phyloP scores from a whole-genome alignment of 306 rosid genomes.

The Glycine latifolia region DNA sequence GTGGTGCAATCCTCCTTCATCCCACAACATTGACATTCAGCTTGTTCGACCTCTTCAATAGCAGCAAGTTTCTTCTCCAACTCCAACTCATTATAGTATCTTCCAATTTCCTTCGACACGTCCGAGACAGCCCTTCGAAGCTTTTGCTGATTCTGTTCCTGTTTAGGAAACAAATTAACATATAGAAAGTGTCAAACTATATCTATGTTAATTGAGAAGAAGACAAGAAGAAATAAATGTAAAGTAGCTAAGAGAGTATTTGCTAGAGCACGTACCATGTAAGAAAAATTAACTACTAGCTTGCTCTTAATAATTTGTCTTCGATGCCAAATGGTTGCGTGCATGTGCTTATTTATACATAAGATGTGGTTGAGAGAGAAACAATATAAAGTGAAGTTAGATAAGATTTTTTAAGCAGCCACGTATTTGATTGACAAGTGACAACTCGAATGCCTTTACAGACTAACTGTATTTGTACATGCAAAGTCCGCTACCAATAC shows the following conservation, averaged over 20 bases:
- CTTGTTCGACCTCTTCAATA: constrained; percentile 60
- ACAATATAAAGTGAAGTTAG: constrained; percentile 39
- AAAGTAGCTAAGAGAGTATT: neutral
- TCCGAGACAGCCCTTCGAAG: constrained; percentile 62
- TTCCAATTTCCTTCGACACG: constrained; percentile 51
- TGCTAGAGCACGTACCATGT: constrained; percentile 46
- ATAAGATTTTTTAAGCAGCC: neutral
- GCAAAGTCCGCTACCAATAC: constrained; percentile 10
- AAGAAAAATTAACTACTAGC: constrained; percentile 19
- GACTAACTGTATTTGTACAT: constrained; percentile 46
- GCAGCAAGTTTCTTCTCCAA: constrained; percentile 11
- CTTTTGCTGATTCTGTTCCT: constrained; percentile 47
- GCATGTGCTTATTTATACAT: constrained; percentile 6
- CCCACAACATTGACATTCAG: constrained; percentile 73
- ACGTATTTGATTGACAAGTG: constrained; percentile 34
- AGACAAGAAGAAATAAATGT: neutral
- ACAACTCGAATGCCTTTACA: constrained; percentile 46
- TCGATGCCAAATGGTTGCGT: neutral
- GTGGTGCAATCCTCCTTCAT: constrained; percentile 70
- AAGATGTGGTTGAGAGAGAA: neutral
- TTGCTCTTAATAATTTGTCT: neutral
- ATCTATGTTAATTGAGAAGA: too few species aligned
- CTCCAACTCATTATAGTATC: constrained; percentile 23
- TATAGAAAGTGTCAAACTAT: neutral
- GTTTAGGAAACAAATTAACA: neutral